phyloP scores from a whole-genome alignment of 305 asterid genomes.

The Salvia sclarea region DNA sequence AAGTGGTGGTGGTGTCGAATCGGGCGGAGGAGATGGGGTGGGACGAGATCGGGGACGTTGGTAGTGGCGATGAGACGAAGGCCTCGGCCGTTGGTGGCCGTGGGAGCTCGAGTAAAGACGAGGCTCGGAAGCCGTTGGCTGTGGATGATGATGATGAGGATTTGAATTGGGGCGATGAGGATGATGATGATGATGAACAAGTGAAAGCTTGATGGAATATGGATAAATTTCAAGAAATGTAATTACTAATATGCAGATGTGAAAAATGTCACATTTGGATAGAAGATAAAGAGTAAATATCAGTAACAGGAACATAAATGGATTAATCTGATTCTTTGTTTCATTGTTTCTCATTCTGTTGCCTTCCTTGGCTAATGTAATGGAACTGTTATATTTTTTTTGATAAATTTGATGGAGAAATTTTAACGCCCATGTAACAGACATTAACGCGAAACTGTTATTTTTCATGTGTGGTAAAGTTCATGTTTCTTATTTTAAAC shows the following conservation, averaged over 20 bases:
- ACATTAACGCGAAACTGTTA: too few relatives aligned
- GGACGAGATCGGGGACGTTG: constrained; percentile 82
- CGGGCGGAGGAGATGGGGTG: constrained; percentile 71
- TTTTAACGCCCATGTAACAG: too few relatives aligned
- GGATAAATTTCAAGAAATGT: constrained; percentile 8
- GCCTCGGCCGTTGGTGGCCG: constrained; percentile 22
- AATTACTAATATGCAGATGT: constrained; percentile 6
- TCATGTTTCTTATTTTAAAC: background rate
- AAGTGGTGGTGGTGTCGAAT: constrained; percentile 32
- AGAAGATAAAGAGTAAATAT: too few relatives aligned
- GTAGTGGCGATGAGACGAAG: constrained; percentile 62
- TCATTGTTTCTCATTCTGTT: constrained; percentile 14
- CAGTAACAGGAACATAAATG: background rate
- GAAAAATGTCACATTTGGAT: background rate
- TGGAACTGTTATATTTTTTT: background rate
- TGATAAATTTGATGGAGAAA: too few relatives aligned
- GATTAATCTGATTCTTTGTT: background rate
- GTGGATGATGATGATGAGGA: constrained; percentile 61
- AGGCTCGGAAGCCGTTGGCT: constrained; percentile 46
- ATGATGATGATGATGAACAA: constrained; percentile 72
- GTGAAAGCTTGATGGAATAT: constrained; percentile 39
- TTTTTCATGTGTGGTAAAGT: background rate
- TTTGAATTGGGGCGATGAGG: constrained; percentile 76
- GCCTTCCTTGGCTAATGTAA: background rate
- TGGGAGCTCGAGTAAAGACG: constrained; percentile 40